These are phyloP conservation scores for Fusarium liriodendri DNA, from an alignment of 2,329 filamentous ascomycete genomes.

Conservation along the genomic window DNA sequence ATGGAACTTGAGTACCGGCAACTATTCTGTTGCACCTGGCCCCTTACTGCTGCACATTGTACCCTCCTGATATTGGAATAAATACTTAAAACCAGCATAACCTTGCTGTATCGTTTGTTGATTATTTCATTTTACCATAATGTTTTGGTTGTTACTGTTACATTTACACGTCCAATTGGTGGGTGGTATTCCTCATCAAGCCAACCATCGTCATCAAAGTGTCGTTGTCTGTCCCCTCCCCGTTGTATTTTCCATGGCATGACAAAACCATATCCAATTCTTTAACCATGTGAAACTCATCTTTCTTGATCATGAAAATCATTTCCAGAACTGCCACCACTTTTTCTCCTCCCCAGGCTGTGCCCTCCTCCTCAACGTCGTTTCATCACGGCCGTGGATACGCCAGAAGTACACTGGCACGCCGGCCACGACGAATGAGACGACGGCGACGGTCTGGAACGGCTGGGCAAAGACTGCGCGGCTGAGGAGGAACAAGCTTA, in stretches of 20 bases:
- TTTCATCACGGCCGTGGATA: slow-evolving; percentile 73
- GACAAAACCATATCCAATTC: slow-evolving; percentile 1
- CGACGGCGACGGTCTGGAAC: slow-evolving; percentile 86
- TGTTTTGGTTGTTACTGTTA: slow-evolving; percentile 17
- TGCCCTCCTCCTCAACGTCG: slow-evolving; percentile 54
- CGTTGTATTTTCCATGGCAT: background rate
- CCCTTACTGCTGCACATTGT: too few species aligned
- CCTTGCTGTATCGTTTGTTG: background rate
- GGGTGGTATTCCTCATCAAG: slow-evolving; percentile 19
- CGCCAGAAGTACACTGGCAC: slow-evolving; percentile 92
- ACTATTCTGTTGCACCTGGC: too few species aligned
- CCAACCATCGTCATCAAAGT: slow-evolving; percentile 8
- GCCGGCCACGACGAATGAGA: slow-evolving; percentile 85
- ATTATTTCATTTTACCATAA: slow-evolving; percentile 3
- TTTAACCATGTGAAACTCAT: background rate
- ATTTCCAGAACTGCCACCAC: slow-evolving; percentile 73
- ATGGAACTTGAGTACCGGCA: background rate
- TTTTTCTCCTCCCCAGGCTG: slow-evolving; percentile 48
- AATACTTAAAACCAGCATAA: background rate
- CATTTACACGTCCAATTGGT: slow-evolving; percentile 13
- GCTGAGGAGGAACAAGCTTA: slow-evolving; percentile 90
- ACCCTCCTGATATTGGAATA: too few species aligned
- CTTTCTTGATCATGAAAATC: background rate
- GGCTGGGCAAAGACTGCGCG: slow-evolving; percentile 92
- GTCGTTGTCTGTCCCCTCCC: background rate